Conservation (phyloP, 1,284 basidiomycete genomes). For the Ceratobasidium sp. region DNA sequence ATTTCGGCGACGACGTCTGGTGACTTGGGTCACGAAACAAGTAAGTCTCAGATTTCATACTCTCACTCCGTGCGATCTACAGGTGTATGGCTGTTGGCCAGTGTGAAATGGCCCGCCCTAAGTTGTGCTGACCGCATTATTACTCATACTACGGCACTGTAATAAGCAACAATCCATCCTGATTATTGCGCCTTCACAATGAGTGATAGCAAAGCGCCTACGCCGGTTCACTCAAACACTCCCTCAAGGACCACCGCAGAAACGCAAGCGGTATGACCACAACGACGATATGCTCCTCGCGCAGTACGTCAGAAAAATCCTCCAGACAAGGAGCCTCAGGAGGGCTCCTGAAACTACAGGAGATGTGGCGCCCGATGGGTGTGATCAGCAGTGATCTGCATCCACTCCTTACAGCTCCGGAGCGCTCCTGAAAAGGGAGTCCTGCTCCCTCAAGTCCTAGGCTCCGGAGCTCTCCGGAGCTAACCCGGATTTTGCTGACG, state of each 20-base stretch:
- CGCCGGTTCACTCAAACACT: slow-evolving; percentile 45
- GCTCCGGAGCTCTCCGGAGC: no score
- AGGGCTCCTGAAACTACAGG: no score
- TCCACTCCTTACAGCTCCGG: no score
- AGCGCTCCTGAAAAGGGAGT: no score
- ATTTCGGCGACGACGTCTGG: slow-evolving; percentile 76
- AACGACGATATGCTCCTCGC: slow-evolving; percentile 77
- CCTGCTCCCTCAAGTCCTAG: no score
- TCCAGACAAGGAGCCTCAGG: no score
- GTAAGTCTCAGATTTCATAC: slow-evolving; percentile 77
- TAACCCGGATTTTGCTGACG: no score
- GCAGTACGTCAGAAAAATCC: no score
- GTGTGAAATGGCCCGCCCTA: slow-evolving; percentile 85
- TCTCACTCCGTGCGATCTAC: slow-evolving; percentile 81
- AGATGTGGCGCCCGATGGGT: no score
- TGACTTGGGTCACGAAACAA: slow-evolving; percentile 84
- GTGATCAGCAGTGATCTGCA: no score
- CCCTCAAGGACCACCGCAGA: slow-evolving; percentile 59
- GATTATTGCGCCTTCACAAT: slow-evolving; percentile 79
- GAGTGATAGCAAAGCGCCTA: slow-evolving; percentile 51
- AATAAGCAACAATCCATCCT: slow-evolving; percentile 85
- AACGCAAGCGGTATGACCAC: no score
- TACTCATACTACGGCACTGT: no score
- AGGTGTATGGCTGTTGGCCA: slow-evolving; percentile 80
- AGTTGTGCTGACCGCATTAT: slow-evolving; percentile 86